Evolutionary conservation across 805 yeast species (phyloP), one percentile per base, ranked within the genome.

Genomic region (Isabelozyma rhagii): DNA sequence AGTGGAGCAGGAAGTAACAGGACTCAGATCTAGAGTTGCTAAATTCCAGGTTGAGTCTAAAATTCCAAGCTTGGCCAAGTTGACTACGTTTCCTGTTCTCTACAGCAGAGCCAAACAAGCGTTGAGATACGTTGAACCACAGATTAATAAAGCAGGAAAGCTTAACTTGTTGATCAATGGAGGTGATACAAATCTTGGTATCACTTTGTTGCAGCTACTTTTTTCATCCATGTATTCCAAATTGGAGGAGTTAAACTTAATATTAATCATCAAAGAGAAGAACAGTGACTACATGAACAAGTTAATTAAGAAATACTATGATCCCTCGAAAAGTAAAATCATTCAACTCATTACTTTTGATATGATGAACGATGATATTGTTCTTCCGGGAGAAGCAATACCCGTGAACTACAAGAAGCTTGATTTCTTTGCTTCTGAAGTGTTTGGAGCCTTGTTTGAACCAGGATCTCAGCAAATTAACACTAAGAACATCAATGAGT

Each of bases 81-180:
- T 69, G 43, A 49, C 69, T 4, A 38, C 64, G 1, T 67, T 71
- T 44, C 71, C 74, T 1, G 59, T 68, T 11, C 58, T 64, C 34
- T 74, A 66, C 51, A 68, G 72, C 50, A 60, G 72, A 27, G 74
- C 76, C 18, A 68, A 68, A 46, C 74, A 69, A 47, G 63, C 69
- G 1, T 60, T 72, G 27, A 48, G 59, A 6, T 63, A 67, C 50
- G 52, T 68, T 48, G 61, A 61, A 14, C 39, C 51, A 4, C 47
- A 52, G 2, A 48, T 53, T 11, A 43, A 46, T 13, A 47, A 47
- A 5, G 55, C 55, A 6, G 49, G 49, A 3, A 52, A 55, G 17
- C 69, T 69, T 8, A 69, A 61, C 45, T 51, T 74, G 13, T 56
- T 74, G 34, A 69, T 74, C 50, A 72, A 74, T 55, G 79, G 79